Conservation (phyloP, 1,284 basidiomycete species). For the Microbotryomycetes sp. region DNA sequence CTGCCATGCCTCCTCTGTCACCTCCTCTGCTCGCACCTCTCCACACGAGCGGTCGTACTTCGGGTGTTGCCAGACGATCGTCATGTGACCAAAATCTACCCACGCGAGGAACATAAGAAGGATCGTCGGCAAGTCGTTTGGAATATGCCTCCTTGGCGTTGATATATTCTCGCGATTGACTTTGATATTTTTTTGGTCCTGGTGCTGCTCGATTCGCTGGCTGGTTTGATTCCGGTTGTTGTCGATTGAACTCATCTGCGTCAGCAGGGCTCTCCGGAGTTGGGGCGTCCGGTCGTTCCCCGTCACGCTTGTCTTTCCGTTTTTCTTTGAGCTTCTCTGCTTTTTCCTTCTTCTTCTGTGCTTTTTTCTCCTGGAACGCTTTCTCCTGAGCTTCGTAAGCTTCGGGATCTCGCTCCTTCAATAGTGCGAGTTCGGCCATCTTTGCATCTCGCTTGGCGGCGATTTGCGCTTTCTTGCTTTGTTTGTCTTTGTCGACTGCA, state of each 20-base stretch:
- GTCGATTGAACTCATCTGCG: constrained; percentile 43
- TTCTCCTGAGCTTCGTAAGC: constrained; percentile 13
- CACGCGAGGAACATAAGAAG: constrained; percentile 74
- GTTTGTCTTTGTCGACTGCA: background rate
- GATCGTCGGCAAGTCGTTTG: constrained; percentile 66
- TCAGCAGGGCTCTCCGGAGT: constrained; percentile 24
- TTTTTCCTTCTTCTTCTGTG: constrained; percentile 13
- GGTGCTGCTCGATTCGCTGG: background rate
- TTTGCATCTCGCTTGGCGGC: constrained; percentile 11
- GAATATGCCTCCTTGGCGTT: constrained; percentile 56
- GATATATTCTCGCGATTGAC: background rate
- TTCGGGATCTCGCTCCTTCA: constrained; percentile 19
- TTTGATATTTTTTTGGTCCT: background rate
- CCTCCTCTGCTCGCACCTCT: constrained; percentile 63
- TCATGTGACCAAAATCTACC: constrained; percentile 89
- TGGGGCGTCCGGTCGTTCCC: background rate
- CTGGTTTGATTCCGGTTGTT: constrained; percentile 34
- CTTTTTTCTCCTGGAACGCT: constrained; percentile 11
- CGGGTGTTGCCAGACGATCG: constrained; percentile 53
- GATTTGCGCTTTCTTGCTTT: constrained; percentile 15
- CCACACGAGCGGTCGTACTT: constrained; percentile 43
- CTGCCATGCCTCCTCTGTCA: constrained; percentile 61
- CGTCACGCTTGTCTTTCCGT: constrained; percentile 8
- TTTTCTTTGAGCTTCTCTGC: constrained; percentile 18
- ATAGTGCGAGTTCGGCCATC: constrained; percentile 10